Conservation (phyloP, 2,329 filamentous ascomycete genomes). For the Botrytis tulipae region DNA sequence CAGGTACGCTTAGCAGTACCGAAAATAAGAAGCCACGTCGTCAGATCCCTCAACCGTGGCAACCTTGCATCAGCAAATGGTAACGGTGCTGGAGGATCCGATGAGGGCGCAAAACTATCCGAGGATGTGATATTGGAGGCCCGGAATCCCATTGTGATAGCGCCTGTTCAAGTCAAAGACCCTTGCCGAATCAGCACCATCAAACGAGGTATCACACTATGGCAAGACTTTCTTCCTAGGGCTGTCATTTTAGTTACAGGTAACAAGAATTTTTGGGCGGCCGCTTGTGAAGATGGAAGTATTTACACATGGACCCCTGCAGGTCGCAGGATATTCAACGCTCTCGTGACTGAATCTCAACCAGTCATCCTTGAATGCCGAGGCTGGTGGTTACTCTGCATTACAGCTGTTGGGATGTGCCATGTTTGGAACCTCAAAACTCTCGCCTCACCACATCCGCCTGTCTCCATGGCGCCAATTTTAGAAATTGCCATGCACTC, state of each 20-base stretch:
- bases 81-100: slow-evolving; percentile 44
- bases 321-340: slow-evolving; percentile 79
- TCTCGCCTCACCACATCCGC: slow-evolving; percentile 81
- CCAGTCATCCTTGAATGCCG: slow-evolving; percentile 91
- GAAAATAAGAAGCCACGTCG: slow-evolving; percentile 76
- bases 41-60: slow-evolving; percentile 74
- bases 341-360: slow-evolving; percentile 84
- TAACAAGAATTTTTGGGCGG: slow-evolving; percentile 87
- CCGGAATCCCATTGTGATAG: slow-evolving; percentile 68
- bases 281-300: slow-evolving; percentile 88
- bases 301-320: slow-evolving; percentile 91
- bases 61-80: slow-evolving; percentile 43
- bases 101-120: slow-evolving; percentile 61
- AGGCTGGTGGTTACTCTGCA: slow-evolving; percentile 83
- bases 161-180: slow-evolving; percentile 62
- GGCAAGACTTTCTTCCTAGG: slow-evolving; percentile 90
- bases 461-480: slow-evolving; percentile 82
- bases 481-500: slow-evolving; percentile 82
- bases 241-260: slow-evolving; percentile 88
- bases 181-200: slow-evolving; percentile 81
- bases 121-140: slow-evolving; percentile 83
- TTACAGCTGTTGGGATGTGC: slow-evolving; percentile 83
- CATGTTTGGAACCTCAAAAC: slow-evolving; percentile 92
- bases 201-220: slow-evolving; percentile 76
- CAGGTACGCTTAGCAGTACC: slow-evolving; percentile 86